Base-by-base conservation (phyloP, 768 basidiomycete genomes). In the Naganishia vaughanmartiniae region DNA sequence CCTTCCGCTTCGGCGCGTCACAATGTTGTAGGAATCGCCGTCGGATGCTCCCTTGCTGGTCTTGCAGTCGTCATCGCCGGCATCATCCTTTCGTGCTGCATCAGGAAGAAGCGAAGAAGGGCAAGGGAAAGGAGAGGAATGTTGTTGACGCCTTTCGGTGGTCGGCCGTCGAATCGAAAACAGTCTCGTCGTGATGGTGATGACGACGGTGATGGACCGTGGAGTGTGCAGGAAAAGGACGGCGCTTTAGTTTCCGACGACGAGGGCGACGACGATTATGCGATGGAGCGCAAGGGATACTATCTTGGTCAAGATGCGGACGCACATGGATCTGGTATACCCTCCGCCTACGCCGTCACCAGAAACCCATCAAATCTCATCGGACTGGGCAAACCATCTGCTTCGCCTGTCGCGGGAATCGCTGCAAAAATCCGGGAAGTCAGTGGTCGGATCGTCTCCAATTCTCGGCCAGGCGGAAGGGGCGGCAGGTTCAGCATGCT, bases 371-470 rank as follows among this genome's bases (percentile, higher is more conserved):
- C 30, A 48, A 42, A 10, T 4, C 71, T 83, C 39, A 80, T 83
- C 63, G 81, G 80, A 42, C 54, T 56, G 11, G 67, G 54, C 12
- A 55, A 91, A 76, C 90, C 91, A 86, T 85, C 91, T 39, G 89
- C 87, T 4, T 89, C 92, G 15, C 36, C 67, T 17, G 66, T 21
- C 15, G 19, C 74, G n/a, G 45, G 4, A 51, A 51, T 33, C 31
- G 54, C 58, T 15, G 57, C 26, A 21, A 46, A 54, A 11, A 46
- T 69, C 39, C 68, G 68, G 14, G 33, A 69, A 28, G 68, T 63
- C 6, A 60, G 42, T 31, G 68, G 54, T 11, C 6, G 68, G 26
- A 58, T 42, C 31, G 46, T 45, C 9, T 58, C 68, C 31, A 45
- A 28, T 30, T 30, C 53, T 71, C 2, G 78, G 74, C 79, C 70